Base-by-base conservation (phyloP, 345 rosid species). In the Microthlaspi erraticum region DNA sequence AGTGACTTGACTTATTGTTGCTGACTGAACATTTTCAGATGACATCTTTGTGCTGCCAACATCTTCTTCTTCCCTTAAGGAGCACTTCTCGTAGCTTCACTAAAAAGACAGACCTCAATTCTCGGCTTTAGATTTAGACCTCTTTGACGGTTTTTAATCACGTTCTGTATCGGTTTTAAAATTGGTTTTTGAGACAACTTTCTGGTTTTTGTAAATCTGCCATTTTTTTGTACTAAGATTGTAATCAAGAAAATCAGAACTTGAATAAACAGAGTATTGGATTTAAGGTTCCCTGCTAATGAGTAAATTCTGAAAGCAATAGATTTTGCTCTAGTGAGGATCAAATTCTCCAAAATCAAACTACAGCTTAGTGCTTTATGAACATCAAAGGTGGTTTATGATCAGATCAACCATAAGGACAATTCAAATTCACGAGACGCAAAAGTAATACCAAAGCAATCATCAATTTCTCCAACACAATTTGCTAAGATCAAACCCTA, bases 1-100 rank as follows among this genome's bases (percentile, higher is more conserved):
- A 10, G 29, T 42, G 17, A 43, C 56, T 42, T 34, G 73, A 60
- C 51, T 58, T 26, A 2, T 16, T 1, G 70, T 61, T 45, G 45
- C 44, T 50, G 74, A 31, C 64, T 53, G 64, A 54, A 61, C 64
- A 62, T 62, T 68, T 46, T 36, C 59, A 3, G 78, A 36, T 54
- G 74, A 60, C 53, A 68, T 60, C 70, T 54, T 75, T 62, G 70
- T 68, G 79, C 44, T 75, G 79, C 79, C 79, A 75, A 54, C 79
- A 74, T 68, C 73, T 67, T 74, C 13, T 67, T 50, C 64, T 67
- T 36, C 78, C 78, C 2, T 16, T 53, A 23, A 33, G 57, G 8
- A 26, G 55, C 73, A 44, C 5, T 60, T 67, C 69, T 67, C 54
- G 62, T 54, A 53, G 65, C 70, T 68, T 75, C 74, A 45, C 79